These are phyloP conservation scores for Pelargonium nanum DNA, from an alignment of 345 rosid genomes.

Conservation along the genomic window DNA sequence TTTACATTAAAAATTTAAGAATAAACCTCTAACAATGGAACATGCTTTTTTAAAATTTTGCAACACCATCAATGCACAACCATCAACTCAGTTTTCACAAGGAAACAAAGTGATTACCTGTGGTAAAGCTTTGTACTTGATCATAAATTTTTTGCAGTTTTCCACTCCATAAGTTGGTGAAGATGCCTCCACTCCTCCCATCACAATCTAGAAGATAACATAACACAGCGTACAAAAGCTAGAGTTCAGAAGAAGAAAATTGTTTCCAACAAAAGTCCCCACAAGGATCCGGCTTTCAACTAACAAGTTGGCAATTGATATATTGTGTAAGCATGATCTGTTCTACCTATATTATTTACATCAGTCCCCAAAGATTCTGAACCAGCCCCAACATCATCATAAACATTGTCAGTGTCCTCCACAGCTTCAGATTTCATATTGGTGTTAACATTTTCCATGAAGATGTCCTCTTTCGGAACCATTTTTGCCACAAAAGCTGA, in stretches of 20 bases:
- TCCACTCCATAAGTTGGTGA: conserved; percentile 17
- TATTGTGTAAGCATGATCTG: no score
- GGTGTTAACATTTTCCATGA: conserved; percentile 21
- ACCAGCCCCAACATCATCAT: conserved; percentile 4
- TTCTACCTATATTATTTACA: conserved; percentile 19
- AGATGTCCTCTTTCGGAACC: conserved; percentile 31
- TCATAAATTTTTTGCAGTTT: conserved; percentile 18
- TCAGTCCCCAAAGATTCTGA: conserved; percentile 13
- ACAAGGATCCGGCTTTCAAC: no score
- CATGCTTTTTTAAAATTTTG: no score
- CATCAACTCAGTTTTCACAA: neutral
- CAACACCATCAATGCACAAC: neutral
- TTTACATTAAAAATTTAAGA: no score
- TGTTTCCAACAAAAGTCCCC: neutral
- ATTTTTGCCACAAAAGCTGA: conserved; percentile 53
- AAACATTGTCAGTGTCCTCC: conserved; percentile 15
- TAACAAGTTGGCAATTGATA: no score
- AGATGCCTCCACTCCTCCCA: conserved; percentile 19
- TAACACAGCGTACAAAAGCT: neutral
- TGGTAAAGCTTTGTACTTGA: conserved; percentile 17
- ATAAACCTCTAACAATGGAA: no score
- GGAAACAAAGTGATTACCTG: conserved; percentile 22
- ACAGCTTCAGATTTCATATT: conserved; percentile 25
- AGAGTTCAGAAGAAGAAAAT: neutral
- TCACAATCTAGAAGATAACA: conserved; percentile 21